Conservation (phyloP, 2,329 filamentous ascomycete genomes). For the Leptographium flavum region DNA sequence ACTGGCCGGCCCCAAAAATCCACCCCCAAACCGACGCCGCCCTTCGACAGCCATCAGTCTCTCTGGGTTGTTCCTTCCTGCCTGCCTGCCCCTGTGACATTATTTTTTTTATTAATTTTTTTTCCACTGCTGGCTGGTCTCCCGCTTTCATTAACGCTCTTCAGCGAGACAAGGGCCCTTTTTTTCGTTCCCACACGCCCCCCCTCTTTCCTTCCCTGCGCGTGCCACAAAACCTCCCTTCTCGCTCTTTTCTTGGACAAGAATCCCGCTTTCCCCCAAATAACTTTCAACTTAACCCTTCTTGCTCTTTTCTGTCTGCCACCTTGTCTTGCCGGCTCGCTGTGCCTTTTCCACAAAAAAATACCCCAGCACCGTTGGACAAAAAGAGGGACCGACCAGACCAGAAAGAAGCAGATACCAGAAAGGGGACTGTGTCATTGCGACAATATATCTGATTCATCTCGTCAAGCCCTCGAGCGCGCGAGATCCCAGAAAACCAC, state of each 20-base stretch:
- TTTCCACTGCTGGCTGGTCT: constrained; percentile 1
- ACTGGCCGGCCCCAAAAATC: constrained; percentile 5
- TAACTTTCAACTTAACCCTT: constrained; percentile 10
- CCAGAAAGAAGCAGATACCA: no score
- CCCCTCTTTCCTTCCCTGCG: constrained; percentile 8
- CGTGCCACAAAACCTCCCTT: constrained; percentile 9
- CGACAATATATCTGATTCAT: not conserved
- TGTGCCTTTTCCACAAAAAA: not conserved
- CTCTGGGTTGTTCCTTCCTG: constrained; percentile 7
- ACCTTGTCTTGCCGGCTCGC: not conserved
- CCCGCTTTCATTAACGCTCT: constrained; percentile 10
- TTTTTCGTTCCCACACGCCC: no score
- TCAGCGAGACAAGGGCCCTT: constrained; percentile 8
- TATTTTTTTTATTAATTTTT: constrained; percentile 1
- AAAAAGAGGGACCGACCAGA: not conserved
- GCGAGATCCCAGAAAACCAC: not conserved
- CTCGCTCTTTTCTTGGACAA: constrained; percentile 9
- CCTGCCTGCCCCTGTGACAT: constrained; percentile 5
- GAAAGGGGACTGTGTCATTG: not conserved
- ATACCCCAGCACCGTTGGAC: not conserved
- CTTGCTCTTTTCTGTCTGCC: constrained; percentile 4
- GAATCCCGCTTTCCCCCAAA: constrained; percentile 12
- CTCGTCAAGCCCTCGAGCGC: not conserved
- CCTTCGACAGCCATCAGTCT: constrained; percentile 2
- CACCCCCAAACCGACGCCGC: constrained; percentile 3